Evolutionary conservation across 805 yeast genomes (phyloP).

Genomic region (Barnettozyma sucrosica): DNA sequence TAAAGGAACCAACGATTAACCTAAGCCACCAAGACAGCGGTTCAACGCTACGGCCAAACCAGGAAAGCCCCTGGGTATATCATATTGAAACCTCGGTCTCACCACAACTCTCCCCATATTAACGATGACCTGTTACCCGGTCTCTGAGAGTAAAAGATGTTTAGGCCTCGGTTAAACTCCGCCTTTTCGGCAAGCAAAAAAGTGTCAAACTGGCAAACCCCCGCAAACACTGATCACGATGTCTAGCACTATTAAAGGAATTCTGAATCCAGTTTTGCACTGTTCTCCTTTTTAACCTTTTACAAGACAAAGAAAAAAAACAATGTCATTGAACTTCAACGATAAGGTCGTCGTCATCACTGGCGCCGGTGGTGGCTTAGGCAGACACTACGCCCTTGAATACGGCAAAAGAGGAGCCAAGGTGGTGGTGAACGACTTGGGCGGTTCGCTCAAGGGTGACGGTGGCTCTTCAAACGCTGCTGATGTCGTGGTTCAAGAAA

Average conservation of each 20-base stretch:
- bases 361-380: slow-evolving; percentile 98
- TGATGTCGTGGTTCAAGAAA: slow-evolving; percentile 84
- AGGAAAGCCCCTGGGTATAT: background rate
- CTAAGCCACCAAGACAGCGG: no score
- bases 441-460: slow-evolving; percentile 74
- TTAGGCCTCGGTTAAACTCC: background rate
- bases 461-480: slow-evolving; percentile 75
- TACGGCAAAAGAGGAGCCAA: slow-evolving; percentile 89
- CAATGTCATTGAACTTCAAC: slow-evolving; percentile 44
- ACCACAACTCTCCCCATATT: background rate
- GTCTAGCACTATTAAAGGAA: background rate
- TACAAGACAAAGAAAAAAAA: background rate
- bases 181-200: background rate
- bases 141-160: background rate
- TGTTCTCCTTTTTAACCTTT: background rate
- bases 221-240: background rate
- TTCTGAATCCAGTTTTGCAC: slow-evolving; percentile 2
- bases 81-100: background rate
- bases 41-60: background rate
- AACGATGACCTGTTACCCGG: background rate
- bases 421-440: slow-evolving; percentile 92
- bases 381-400: slow-evolving; percentile 79
- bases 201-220: background rate
- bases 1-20: no score
- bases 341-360: slow-evolving; percentile 89